Conservation (phyloP, 495 filamentous ascomycete genomes). For the Hypoxylon subgilvum region DNA sequence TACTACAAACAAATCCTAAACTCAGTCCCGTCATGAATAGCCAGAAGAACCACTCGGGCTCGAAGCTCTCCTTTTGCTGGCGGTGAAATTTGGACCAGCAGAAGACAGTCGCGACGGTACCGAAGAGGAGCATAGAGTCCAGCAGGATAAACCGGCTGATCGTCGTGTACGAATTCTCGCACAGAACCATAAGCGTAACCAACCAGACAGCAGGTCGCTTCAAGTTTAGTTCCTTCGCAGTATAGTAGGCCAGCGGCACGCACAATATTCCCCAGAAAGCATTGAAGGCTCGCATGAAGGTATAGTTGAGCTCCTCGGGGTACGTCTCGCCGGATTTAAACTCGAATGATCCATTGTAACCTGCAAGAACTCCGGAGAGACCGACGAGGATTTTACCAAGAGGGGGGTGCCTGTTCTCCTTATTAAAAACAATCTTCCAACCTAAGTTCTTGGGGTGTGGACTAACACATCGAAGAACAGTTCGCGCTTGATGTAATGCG, state of each 20-base stretch:
- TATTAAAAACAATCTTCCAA: slow-evolving; percentile 25
- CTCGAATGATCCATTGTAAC: slow-evolving; percentile 99
- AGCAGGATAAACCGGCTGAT: slow-evolving; percentile 97
- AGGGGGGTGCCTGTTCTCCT: slow-evolving; percentile 69
- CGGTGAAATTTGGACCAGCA: slow-evolving; percentile 97
- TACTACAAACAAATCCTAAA: slow-evolving; percentile 96
- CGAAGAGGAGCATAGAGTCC: slow-evolving; percentile 97
- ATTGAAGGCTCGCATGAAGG: slow-evolving; percentile 98
- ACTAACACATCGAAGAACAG: slow-evolving; percentile 95
- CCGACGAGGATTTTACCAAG: slow-evolving; percentile 98
- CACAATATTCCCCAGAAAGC: slow-evolving; percentile 90
- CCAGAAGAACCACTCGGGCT: slow-evolving; percentile 89
- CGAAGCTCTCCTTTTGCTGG: slow-evolving; percentile 81
- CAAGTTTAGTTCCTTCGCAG: slow-evolving; percentile 86
- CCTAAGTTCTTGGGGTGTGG: slow-evolving; percentile 5
- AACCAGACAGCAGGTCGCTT: slow-evolving; percentile 88
- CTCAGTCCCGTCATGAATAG: slow-evolving; percentile 88
- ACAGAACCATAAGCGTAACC: slow-evolving; percentile 93
- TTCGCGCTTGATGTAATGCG: slow-evolving; percentile 97
- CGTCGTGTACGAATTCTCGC: slow-evolving; percentile 97
- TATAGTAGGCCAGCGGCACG: slow-evolving; percentile 93
- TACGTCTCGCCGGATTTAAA: slow-evolving; percentile 99
- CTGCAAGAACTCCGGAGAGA: slow-evolving; percentile 90
- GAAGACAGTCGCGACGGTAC: slow-evolving; percentile 93
- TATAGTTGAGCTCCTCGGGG: slow-evolving; percentile 91